Evolutionary conservation across 2,329 filamentous ascomycete species (phyloP).

Genomic region (Ophiocordyceps australis): DNA sequence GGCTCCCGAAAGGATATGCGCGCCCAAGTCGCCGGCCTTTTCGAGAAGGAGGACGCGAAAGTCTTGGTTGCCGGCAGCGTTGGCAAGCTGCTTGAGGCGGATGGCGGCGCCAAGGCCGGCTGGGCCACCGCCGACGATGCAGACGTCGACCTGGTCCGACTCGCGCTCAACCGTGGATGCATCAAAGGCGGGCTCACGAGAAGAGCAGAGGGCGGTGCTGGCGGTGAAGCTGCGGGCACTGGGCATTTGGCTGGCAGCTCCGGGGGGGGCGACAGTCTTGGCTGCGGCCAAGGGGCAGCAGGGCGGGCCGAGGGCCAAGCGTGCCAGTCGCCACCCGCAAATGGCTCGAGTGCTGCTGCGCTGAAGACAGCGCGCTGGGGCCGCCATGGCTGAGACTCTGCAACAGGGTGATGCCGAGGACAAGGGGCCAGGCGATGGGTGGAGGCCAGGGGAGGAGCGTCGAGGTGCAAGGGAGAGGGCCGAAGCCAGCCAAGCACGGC

Average conservation of each 20-base stretch:
- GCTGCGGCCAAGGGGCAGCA: conserved; percentile 6
- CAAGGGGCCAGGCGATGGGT: conserved; percentile 6
- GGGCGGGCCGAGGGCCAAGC: conserved; percentile 7
- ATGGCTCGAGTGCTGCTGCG: conserved; percentile 16
- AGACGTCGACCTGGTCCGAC: conserved; percentile 86
- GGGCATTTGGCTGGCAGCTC: conserved; percentile 6
- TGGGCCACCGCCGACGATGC: conserved; percentile 91
- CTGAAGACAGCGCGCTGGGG: conserved; percentile 18
- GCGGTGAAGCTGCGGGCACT: conserved; percentile 18
- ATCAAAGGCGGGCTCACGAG: conserved; percentile 34
- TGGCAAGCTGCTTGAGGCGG: conserved; percentile 85
- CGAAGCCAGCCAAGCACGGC: too few relatives aligned
- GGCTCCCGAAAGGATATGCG: conserved; percentile 89
- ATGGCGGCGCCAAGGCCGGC: conserved; percentile 88
- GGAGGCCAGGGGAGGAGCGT: neutral
- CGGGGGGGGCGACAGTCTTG: conserved; percentile 3
- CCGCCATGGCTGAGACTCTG: conserved; percentile 17
- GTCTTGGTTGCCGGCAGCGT: conserved; percentile 85
- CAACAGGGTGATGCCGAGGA: too few relatives aligned
- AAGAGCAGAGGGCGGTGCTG: conserved; percentile 8
- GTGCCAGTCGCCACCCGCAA: conserved; percentile 9
- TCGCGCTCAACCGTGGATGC: conserved; percentile 61
- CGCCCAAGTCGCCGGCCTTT: conserved; percentile 87
- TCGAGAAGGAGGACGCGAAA: conserved; percentile 86
- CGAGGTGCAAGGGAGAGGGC: too few relatives aligned